Evolutionary conservation across 208 protist genomes (phyloP).

Genomic region (Trypanosoma melophagium): DNA sequence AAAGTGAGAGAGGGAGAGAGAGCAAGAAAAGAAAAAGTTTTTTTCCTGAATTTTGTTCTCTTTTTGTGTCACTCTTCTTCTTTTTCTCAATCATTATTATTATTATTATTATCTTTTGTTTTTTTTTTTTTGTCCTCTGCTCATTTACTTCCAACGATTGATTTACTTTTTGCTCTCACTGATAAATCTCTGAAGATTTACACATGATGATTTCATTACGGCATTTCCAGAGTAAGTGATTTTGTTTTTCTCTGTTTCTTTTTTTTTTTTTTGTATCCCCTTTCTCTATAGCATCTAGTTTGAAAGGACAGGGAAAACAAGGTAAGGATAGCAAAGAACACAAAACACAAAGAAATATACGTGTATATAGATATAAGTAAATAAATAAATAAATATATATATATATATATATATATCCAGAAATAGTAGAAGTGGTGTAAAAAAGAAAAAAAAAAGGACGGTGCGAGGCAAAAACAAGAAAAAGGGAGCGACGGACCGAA

Average conservation of each 20-base stretch:
- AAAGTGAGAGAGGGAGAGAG: not conserved
- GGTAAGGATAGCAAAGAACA: conserved; percentile 17
- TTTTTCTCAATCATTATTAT: not conserved
- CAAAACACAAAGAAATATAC: not conserved
- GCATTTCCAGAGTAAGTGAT: no score
- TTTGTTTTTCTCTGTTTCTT: conserved; percentile 14
- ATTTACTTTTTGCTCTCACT: no score
- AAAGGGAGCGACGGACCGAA: not conserved
- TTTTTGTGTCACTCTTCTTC: not conserved
- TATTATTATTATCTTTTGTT: no score
- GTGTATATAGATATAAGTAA: not conserved
- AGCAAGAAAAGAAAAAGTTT: not conserved
- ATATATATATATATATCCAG: conserved; percentile 20
- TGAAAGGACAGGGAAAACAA: not conserved
- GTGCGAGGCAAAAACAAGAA: not conserved
- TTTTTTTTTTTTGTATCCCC: conserved; percentile 16
- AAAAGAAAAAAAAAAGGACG: not conserved
- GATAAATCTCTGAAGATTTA: no score
- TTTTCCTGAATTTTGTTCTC: not conserved
- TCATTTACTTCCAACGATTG: no score
- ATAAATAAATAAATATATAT: conserved; percentile 2
- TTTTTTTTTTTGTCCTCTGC: no score
- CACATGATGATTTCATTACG: no score
- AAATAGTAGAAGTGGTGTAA: not conserved
- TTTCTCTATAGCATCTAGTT: not conserved